These are phyloP conservation scores for Fraxinus dipetala DNA, from an alignment of 305 asterid species.

Conservation along the genomic window DNA sequence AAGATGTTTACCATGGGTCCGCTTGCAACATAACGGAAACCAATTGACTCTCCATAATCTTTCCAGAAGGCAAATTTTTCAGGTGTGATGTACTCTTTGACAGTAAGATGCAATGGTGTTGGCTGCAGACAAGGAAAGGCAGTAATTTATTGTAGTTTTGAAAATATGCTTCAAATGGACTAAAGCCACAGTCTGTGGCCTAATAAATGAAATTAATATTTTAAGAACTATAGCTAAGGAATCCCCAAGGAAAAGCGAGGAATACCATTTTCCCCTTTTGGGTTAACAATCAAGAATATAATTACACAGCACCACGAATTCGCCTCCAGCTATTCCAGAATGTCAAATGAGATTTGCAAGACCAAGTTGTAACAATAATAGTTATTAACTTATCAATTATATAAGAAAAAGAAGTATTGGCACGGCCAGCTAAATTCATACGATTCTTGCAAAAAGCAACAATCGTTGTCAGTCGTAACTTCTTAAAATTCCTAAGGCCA, in stretches of 20 bases:
- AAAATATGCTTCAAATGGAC: background rate
- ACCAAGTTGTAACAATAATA: background rate
- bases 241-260: background rate
- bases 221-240: background rate
- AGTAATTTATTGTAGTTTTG: constrained; percentile 17
- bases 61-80: constrained; percentile 92
- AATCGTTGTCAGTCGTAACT: background rate
- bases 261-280: background rate
- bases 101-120: constrained; percentile 92
- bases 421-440: background rate
- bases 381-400: background rate
- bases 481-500: background rate
- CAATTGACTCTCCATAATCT: constrained; percentile 90
- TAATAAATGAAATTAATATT: background rate
- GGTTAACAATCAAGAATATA: background rate
- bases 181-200: background rate
- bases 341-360: constrained; percentile 1
- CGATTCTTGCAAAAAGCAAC: background rate
- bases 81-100: constrained; percentile 83
- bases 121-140: constrained; percentile 56
- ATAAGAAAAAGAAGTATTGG: background rate
- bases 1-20: constrained; percentile 79
- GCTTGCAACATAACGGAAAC: constrained; percentile 96
- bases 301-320: background rate
- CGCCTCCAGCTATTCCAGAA: background rate